Evolutionary conservation across 2,329 filamentous ascomycete genomes (phyloP).

Genomic region (Diaporthe nobilis): DNA sequence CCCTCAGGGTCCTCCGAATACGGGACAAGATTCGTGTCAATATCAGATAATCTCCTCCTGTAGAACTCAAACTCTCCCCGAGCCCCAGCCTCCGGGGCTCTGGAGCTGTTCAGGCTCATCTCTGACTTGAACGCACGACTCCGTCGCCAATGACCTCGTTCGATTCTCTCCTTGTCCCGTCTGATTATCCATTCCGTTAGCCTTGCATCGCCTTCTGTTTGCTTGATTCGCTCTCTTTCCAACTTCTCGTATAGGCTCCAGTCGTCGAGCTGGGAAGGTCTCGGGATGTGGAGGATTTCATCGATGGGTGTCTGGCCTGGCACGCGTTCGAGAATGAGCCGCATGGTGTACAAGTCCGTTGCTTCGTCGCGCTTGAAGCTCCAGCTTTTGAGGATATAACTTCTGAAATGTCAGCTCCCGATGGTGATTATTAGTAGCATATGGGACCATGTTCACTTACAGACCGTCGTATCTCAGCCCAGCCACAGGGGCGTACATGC

Average conservation of each 20-base stretch:
- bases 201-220: slow-evolving; percentile 54
- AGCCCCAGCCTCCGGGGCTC: slow-evolving; percentile 37
- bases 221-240: slow-evolving; percentile 58
- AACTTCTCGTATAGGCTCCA: slow-evolving; percentile 66
- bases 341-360: slow-evolving; percentile 59
- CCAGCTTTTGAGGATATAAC: slow-evolving; percentile 65
- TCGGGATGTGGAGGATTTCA: slow-evolving; percentile 61
- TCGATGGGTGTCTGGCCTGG: slow-evolving; percentile 58
- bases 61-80: slow-evolving; percentile 45
- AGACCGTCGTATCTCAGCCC: slow-evolving; percentile 72
- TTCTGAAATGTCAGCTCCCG: slow-evolving; percentile 45
- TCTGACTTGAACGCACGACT: slow-evolving; percentile 20
- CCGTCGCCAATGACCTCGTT: slow-evolving; percentile 40
- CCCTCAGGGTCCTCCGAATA: slow-evolving; percentile 21
- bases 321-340: slow-evolving; percentile 62
- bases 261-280: slow-evolving; percentile 69
- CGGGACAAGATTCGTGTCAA: slow-evolving; percentile 26
- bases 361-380: slow-evolving; percentile 57
- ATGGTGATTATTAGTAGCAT: neutral
- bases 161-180: slow-evolving; percentile 48
- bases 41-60: slow-evolving; percentile 44
- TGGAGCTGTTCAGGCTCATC: slow-evolving; percentile 42
- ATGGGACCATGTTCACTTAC: slow-evolving; percentile 53
- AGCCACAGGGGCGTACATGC: slow-evolving; percentile 64
- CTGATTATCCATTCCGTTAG: slow-evolving; percentile 59